phyloP scores from a whole-genome alignment of 768 basidiomycete genomes.

The Rhodocollybia butyracea region DNA sequence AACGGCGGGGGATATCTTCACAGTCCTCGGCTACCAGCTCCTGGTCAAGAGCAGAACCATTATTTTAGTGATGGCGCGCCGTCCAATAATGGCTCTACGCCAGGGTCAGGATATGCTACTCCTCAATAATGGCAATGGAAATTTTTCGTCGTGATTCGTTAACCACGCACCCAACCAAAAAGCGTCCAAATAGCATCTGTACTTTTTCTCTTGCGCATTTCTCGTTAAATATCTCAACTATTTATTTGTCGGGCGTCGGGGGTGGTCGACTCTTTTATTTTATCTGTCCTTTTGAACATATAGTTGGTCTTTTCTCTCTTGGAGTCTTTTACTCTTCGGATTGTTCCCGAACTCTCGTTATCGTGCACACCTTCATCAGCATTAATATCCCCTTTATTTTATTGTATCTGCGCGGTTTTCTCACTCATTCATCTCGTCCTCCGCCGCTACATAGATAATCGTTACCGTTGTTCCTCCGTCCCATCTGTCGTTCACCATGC shows the following conservation, averaged over 20 bases:
- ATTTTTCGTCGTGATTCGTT: neutral
- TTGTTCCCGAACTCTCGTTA: neutral
- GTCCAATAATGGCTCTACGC: constrained; percentile 18
- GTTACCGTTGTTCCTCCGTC: too few relatives aligned
- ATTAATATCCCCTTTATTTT: neutral
- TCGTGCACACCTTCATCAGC: neutral
- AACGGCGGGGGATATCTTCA: constrained; percentile 17
- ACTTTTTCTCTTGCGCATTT: constrained; percentile 1
- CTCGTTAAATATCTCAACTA: constrained; percentile 1
- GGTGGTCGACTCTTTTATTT: neutral
- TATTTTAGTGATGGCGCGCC: constrained; percentile 38
- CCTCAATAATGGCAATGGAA: constrained; percentile 9
- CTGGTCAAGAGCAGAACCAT: constrained; percentile 21
- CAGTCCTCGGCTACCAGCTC: constrained; percentile 32
- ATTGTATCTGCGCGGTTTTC: neutral
- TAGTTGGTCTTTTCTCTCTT: neutral
- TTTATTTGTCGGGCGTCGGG: constrained; percentile 3
- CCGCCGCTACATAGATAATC: neutral
- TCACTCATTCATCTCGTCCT: neutral
- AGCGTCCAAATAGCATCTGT: constrained; percentile 4
- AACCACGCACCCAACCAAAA: neutral
- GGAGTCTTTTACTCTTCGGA: neutral
- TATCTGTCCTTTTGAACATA: constrained; percentile 1
- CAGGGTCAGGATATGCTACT: constrained; percentile 12
- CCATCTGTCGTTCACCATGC: too few relatives aligned